Base-by-base conservation (phyloP, 345 rosid genomes). In the Hypericum androsaemum region DNA sequence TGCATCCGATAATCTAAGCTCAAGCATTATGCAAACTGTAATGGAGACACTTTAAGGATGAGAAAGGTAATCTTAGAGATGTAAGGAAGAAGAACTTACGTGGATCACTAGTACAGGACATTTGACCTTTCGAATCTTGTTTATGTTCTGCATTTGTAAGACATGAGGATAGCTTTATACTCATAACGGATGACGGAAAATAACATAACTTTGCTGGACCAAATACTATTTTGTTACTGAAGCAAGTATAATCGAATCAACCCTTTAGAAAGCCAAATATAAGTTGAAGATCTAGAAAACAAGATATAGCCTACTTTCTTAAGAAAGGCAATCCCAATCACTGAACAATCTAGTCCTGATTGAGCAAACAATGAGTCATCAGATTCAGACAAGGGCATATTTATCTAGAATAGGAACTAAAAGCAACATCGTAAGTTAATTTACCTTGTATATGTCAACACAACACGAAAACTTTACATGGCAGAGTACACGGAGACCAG, bases 401-500 rank as follows among this genome's bases (percentile, higher is more conserved):
- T 22, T 1, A 22, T 22, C 1, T 22, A 43, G 49, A 39, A 6
- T 15, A 51, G 53, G 11, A 10, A 49, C 8, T 35, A 51, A 15
- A 51, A 7, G 12, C 5, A 8, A 32, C n/a, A 51, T 6, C 10
- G 14, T 3, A 36, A 6, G 41, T 35, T 6, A 50, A 35, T 47
- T 46, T 66, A 83, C 99, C 90, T 72, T 71, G 61, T 88, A 88
- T 28, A 94, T 94, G 73, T 94, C 99, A 11, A 81, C 83, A 64
- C 99, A 94, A 66, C 74, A 88, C 39, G 80, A 52, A 71, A 80
- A 88, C 53, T 82, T 94, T 47, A 83, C 95, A 55, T 94, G 99
- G 72, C 99, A 94, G 52, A 94, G 81, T 56, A 94, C 99, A 9
- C 99, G 97, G 47, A 94, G 97, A 54, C 99, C 99, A 46, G 99